phyloP scores from a whole-genome alignment of 2,329 filamentous ascomycete species.

The Penicillium sumatraense region DNA sequence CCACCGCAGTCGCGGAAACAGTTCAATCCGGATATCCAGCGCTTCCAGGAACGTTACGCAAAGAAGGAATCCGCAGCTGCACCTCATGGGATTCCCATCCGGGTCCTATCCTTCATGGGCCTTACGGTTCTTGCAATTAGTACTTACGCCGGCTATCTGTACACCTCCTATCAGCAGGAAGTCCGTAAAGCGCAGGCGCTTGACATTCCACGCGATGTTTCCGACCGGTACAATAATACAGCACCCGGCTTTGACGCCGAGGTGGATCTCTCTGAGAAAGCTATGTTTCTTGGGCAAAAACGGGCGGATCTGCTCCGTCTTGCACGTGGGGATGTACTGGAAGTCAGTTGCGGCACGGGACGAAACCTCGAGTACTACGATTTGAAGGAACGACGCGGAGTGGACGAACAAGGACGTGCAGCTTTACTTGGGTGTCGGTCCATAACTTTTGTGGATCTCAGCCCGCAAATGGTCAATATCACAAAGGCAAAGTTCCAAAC shows the following conservation, averaged over 20 bases:
- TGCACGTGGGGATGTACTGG: constrained; percentile 53
- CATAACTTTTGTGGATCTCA: constrained; percentile 54
- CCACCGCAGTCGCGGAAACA: constrained; percentile 28
- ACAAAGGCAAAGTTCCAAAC: constrained; percentile 49
- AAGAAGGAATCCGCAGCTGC: constrained; percentile 2
- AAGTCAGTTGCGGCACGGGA: constrained; percentile 57
- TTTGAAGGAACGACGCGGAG: constrained; percentile 39
- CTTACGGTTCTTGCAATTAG: constrained; percentile 46
- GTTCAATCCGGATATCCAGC: constrained; percentile 28
- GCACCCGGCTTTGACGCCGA: constrained; percentile 51
- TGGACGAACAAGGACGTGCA: constrained; percentile 36
- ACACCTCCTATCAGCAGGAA: constrained; percentile 47
- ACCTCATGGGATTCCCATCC: constrained; percentile 8
- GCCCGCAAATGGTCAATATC: constrained; percentile 53
- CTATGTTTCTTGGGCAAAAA: constrained; percentile 47
- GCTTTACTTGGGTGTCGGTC: constrained; percentile 43
- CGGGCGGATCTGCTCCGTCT: constrained; percentile 47
- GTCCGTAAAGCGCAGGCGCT: constrained; percentile 37
- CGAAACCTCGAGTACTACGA: constrained; percentile 53
- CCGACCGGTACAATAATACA: constrained; percentile 51
- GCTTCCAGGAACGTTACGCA: constrained; percentile 24
- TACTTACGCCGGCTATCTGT: constrained; percentile 50
- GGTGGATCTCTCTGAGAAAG: constrained; percentile 49
- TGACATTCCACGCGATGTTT: constrained; percentile 47
- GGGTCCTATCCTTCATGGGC: constrained; percentile 33